Conservation (phyloP, 176 grass and related monocot genomes). For the Poa pratensis region DNA sequence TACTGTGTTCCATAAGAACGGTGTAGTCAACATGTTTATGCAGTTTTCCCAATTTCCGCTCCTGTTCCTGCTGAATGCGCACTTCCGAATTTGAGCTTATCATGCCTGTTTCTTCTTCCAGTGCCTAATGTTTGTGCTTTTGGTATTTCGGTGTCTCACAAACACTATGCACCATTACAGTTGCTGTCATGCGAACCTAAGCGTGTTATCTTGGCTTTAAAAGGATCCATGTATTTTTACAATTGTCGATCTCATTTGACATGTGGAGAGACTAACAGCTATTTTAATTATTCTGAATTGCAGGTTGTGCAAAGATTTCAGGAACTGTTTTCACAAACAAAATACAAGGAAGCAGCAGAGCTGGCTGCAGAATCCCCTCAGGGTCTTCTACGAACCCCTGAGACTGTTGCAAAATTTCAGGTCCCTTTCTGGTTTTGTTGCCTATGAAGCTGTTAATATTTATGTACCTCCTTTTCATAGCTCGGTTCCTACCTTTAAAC, state of each 20-base stretch:
- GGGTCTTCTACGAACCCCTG: constrained; percentile 84
- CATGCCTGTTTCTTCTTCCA: constrained; percentile 1
- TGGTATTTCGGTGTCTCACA: constrained; percentile 20
- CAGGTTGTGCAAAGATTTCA: constrained; percentile 99
- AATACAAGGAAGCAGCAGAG: constrained; percentile 99
- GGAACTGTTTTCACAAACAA: constrained; percentile 89
- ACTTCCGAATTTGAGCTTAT: background rate
- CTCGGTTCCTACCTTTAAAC: background rate
- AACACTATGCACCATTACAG: background rate
- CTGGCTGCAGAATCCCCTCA: constrained; percentile 95
- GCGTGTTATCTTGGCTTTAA: background rate
- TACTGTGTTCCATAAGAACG: background rate
- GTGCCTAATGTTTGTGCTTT: background rate
- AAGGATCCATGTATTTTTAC: background rate
- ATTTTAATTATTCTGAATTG: constrained; percentile 35
- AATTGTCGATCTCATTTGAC: background rate
- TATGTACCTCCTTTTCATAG: background rate
- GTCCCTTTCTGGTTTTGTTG: constrained; percentile 44
- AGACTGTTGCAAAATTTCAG: constrained; percentile 97
- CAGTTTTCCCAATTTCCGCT: background rate
- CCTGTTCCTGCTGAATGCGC: background rate
- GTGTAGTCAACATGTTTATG: constrained; percentile 14
- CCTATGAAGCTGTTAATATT: constrained; percentile 18
- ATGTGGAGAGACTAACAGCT: background rate
- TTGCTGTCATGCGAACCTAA: background rate